phyloP scores from a whole-genome alignment of 352 stramenopile genomes.

The Elongisporangium undulatum region DNA sequence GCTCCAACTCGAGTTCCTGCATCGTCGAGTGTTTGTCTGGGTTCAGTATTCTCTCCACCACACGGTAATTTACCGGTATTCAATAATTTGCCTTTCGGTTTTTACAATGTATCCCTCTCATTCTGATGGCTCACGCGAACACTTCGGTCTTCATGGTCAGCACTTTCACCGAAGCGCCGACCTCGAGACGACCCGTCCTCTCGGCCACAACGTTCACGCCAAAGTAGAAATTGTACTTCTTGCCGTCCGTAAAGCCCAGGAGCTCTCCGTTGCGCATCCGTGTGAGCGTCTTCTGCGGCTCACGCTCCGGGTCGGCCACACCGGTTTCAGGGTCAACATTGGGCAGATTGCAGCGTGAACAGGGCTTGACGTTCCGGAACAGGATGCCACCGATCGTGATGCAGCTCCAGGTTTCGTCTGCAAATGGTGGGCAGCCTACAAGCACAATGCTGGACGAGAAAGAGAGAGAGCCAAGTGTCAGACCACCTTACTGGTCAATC shows the following conservation, averaged over 20 bases:
- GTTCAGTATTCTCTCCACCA: no score
- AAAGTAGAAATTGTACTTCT: slow-evolving; percentile 60
- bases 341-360: slow-evolving; percentile 68
- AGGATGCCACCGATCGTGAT: slow-evolving; percentile 42
- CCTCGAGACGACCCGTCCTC: slow-evolving; percentile 17
- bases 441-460: slow-evolving; percentile 61
- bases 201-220: slow-evolving; percentile 71
- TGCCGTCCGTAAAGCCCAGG: slow-evolving; percentile 53
- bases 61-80: no score
- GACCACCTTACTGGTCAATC: no score
- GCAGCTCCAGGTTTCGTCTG: slow-evolving; percentile 70
- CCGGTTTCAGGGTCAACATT: slow-evolving; percentile 69
- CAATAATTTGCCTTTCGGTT: no score
- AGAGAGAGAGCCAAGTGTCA: no score
- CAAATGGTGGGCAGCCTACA: slow-evolving; percentile 51
- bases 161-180: slow-evolving; percentile 53
- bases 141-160: slow-evolving; percentile 61
- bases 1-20: no score
- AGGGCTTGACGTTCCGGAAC: slow-evolving; percentile 76
- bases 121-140: slow-evolving; percentile 46
- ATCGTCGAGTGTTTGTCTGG: no score
- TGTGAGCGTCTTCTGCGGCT: slow-evolving; percentile 48
- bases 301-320: slow-evolving; percentile 29
- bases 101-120: no score
- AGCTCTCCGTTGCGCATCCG: slow-evolving; percentile 48